A percentile compares a stretch with the other conserved stretches of the same genome.
Evolutionary conservation across 116 monocot species (phyloP).

Genomic region (Dioscorea cayenensis): DNA sequence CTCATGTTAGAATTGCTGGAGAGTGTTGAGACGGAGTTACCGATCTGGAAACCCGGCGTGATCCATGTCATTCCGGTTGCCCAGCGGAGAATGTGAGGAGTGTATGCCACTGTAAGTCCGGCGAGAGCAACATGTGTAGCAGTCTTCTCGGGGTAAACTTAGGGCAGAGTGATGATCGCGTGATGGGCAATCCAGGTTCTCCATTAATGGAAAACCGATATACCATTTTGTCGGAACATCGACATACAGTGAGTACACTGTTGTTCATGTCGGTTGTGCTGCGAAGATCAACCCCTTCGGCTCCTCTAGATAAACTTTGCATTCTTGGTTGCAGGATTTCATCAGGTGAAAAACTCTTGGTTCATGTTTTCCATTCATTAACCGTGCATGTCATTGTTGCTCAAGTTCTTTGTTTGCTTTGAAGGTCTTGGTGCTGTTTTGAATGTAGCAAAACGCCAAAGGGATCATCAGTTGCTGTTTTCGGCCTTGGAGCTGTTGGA

Average conservation of each 20-base stretch:
- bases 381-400: not conserved
- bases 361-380: too few relatives aligned
- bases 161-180: constrained; percentile 63
- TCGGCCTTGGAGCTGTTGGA: constrained; percentile 72
- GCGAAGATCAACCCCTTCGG: constrained; percentile 67
- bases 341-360: constrained; percentile 45
- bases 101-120: constrained; percentile 68
- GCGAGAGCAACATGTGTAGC: constrained; percentile 89
- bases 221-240: constrained; percentile 79
- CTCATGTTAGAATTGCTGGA: constrained; percentile 48
- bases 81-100: constrained; percentile 82
- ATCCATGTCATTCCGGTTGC: constrained; percentile 82
- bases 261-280: constrained; percentile 50
- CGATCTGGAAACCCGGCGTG: constrained; percentile 58
- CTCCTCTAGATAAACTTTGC: constrained; percentile 71
- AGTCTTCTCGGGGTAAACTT: constrained; percentile 57
- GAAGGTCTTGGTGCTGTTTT: constrained; percentile 68
- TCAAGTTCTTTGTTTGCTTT: not conserved
- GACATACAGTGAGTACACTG: constrained; percentile 65
- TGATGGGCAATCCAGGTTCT: constrained; percentile 64
- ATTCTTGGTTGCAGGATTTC: constrained; percentile 63
- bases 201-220: constrained; percentile 68
- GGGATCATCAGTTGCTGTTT: constrained; percentile 64
- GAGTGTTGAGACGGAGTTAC: constrained; percentile 85
- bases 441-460: constrained; percentile 68